Evolutionary conservation across 352 stramenopile species (phyloP), one percentile per base, ranked within the genome.

Genomic region (Phytopythium oedochilum): DNA sequence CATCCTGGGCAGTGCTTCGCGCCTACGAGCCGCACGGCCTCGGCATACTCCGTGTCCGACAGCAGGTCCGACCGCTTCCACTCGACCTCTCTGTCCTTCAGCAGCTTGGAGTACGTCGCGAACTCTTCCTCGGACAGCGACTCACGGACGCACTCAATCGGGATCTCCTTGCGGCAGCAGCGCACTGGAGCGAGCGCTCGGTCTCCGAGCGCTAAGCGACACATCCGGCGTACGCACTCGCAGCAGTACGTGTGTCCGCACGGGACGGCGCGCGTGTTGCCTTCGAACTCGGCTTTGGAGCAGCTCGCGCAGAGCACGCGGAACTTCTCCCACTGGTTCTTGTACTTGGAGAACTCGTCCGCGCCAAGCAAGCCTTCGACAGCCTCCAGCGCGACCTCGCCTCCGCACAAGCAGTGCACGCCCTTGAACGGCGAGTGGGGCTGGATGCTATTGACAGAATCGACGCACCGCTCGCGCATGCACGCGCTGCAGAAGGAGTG

Each of bases 1-100:
- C 82, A 92, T 23, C 74, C 82, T 1, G 82, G 79, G 43, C 82
- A 92, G 43, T 90, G 82, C 55, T 92, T 92, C 0, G 64, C 79
- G 17, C 80, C 77, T 3, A 83, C 22, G 4, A 39, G 26, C 31
- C 48, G 47, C 11, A 92, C 77, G 12, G 59, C 70, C 7, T 57
- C 43, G 10, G 73, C 58, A 60, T 92, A 92, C 53, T 89, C 79
- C 26, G 57, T 55, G 57, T 92, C 82, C 8, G 77, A 88, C 39
- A 66, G 44, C 2, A 92, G 68, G 31, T 86, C 69, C 48, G 68
- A 88, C 35, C 59, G 23, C 46, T 75, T 73, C 79, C 82, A 90
- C 47, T 75, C 47, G 57, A 75, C 80, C 47, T 88, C 79, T 56
- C 75, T 80, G 42, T 89, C 79, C 3, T 12, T 39, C 34, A 88